phyloP scores from a whole-genome alignment of 257 asterid species.

The Eustoma russellianum region DNA sequence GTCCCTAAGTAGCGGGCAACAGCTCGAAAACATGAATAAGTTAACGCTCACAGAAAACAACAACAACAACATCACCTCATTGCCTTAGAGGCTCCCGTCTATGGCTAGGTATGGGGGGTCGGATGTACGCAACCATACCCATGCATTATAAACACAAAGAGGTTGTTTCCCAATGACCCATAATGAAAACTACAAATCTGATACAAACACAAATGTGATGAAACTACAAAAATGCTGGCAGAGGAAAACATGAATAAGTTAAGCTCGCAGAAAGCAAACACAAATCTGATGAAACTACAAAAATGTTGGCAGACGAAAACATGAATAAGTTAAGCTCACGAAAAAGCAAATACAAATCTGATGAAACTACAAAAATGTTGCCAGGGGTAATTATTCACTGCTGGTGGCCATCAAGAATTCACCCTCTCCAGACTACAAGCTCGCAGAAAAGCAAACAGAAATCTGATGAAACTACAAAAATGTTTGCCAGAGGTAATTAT shows the following conservation, averaged over 20 bases:
- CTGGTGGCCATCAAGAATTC: conserved; percentile 93
- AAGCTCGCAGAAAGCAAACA: too few relatives aligned
- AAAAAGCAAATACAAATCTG: background rate
- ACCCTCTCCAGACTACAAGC: conserved; percentile 97
- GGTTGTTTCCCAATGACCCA: too few relatives aligned
- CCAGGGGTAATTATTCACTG: conserved; percentile 16
- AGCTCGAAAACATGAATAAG: background rate
- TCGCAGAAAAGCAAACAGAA: conserved; percentile 1
- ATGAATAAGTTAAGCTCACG: background rate
- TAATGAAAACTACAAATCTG: too few relatives aligned
- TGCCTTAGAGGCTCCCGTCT: too few relatives aligned
- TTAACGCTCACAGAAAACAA: too few relatives aligned
- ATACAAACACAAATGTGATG: conserved; percentile 2
- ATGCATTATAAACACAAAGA: too few relatives aligned
- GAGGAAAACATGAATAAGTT: too few relatives aligned
- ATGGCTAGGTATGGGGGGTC: too few relatives aligned
- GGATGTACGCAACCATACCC: too few relatives aligned
- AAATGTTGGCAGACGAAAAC: background rate
- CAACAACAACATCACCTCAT: too few relatives aligned
- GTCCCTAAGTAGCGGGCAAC: too few relatives aligned
- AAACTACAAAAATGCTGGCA: background rate
- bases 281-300: conserved; percentile 3
- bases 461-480: conserved; percentile 3
- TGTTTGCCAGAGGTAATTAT: conserved; percentile 3
- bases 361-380: conserved; percentile 1